Conservation (phyloP, 108 stramenopile genomes). For the Asterionellopsis glacialis region DNA sequence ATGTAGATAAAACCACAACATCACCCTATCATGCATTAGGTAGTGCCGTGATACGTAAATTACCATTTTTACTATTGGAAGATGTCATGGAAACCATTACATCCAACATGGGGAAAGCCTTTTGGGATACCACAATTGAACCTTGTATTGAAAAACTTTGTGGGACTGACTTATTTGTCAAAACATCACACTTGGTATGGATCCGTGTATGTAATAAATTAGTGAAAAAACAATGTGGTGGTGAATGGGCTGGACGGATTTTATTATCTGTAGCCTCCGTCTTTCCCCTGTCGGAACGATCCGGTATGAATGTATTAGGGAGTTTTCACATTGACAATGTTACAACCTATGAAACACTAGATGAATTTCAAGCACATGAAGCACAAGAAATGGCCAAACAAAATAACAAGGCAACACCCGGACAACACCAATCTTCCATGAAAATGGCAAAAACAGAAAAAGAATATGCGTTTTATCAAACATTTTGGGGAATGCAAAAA, state of each 20-base stretch:
- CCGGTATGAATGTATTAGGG: slow-evolving; percentile 69
- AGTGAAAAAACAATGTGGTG: slow-evolving; percentile 21
- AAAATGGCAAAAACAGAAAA: slow-evolving; percentile 4
- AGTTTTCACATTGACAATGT: slow-evolving; percentile 27
- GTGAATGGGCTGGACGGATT: slow-evolving; percentile 63
- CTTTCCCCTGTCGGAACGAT: slow-evolving; percentile 70
- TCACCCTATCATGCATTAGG: not conserved
- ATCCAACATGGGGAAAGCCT: slow-evolving; percentile 15
- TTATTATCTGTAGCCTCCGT: slow-evolving; percentile 45
- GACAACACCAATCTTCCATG: not conserved
- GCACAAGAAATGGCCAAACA: not conserved
- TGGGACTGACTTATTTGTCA: slow-evolving; percentile 34
- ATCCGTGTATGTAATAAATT: slow-evolving; percentile 61
- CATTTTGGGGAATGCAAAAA: slow-evolving; percentile 77
- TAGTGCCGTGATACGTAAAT: slow-evolving; percentile 22
- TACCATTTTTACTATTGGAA: slow-evolving; percentile 60
- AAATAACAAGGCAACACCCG: not conserved
- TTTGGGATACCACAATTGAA: slow-evolving; percentile 40
- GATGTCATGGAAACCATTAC: slow-evolving; percentile 54
- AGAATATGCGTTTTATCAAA: slow-evolving; percentile 57
- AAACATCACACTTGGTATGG: slow-evolving; percentile 29
- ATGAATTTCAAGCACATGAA: slow-evolving; percentile 14
- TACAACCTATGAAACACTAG: slow-evolving; percentile 16
- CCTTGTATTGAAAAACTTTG: slow-evolving; percentile 21
- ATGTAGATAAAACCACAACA: slow-evolving; percentile 1